Percentiles rank a stretch among this genome's conserved stretches.
phyloP scores from a whole-genome alignment of 2,329 filamentous ascomycete genomes.

The Aureobasidium vineae region DNA sequence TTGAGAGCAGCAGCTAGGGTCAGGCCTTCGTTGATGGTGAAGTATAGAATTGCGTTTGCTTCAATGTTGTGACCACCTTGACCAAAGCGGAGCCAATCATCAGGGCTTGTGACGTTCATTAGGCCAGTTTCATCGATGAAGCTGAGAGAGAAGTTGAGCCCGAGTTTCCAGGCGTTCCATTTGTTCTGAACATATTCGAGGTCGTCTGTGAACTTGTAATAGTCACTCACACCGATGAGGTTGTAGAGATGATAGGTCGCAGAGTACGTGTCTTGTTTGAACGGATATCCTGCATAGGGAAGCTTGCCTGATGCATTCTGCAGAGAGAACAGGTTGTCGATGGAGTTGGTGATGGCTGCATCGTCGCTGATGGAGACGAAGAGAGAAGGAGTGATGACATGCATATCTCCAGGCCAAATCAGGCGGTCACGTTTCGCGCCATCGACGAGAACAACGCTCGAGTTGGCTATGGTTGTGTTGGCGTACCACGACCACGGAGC shows the following conservation, averaged over 20 bases:
- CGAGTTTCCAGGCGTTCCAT: conserved; percentile 47
- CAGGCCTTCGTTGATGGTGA: conserved; percentile 53
- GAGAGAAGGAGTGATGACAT: conserved; percentile 55
- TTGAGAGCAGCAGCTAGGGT: conserved; percentile 50
- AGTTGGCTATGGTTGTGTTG: conserved; percentile 45
- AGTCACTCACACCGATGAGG: conserved; percentile 48
- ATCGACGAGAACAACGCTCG: conserved; percentile 38
- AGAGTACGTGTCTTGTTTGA: conserved; percentile 35
- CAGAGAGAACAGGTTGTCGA: conserved; percentile 42
- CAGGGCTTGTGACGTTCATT: conserved; percentile 47
- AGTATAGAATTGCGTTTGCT: conserved; percentile 49
- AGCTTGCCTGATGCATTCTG: conserved; percentile 2
- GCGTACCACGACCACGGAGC: conserved; percentile 42
- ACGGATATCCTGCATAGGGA: conserved; percentile 35
- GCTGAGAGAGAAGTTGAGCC: conserved; percentile 44
- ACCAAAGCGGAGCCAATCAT: conserved; percentile 52
- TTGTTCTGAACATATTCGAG: conserved; percentile 42
- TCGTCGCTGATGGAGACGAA: conserved; percentile 57
- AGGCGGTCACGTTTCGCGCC: conserved; percentile 50
- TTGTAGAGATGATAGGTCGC: conserved; percentile 58
- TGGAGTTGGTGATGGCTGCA: conserved; percentile 51
- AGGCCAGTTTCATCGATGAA: conserved; percentile 47
- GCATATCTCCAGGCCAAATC: conserved; percentile 63
- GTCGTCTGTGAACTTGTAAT: conserved; percentile 44
- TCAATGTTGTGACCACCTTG: conserved; percentile 52